A percentile compares a stretch with the other conserved stretches of the same genome.
Evolutionary conservation across 2,329 filamentous ascomycete genomes (phyloP).

Genomic region (Neobulgaria alba): DNA sequence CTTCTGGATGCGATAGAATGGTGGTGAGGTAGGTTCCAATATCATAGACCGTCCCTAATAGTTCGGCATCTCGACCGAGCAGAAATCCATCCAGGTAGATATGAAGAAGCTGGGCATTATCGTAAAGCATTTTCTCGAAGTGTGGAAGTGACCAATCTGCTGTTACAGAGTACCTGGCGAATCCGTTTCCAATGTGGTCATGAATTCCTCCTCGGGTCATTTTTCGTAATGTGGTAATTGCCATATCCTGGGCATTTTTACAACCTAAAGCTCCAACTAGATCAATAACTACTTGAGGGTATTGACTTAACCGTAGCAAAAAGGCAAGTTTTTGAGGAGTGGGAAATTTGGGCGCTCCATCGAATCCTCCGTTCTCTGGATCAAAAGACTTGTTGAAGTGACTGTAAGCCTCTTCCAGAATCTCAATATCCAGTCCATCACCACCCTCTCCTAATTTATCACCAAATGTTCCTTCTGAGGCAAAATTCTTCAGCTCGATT

Average conservation of each 20-base stretch:
- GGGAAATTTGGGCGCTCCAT: constrained; percentile 74
- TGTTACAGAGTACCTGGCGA: constrained; percentile 81
- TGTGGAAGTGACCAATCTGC: constrained; percentile 89
- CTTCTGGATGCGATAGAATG: constrained; percentile 57
- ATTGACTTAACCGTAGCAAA: constrained; percentile 64
- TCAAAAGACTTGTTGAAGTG: constrained; percentile 80
- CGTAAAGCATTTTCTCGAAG: constrained; percentile 95
- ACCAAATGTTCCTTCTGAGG: constrained; percentile 71
- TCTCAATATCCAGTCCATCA: constrained; percentile 76
- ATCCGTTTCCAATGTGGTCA: constrained; percentile 70
- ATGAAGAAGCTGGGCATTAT: constrained; percentile 78
- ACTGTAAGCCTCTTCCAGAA: constrained; percentile 81
- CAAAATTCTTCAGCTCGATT: constrained; percentile 73
- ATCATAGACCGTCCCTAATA: constrained; percentile 71
- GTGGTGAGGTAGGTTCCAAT: constrained; percentile 79
- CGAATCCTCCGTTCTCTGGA: constrained; percentile 70
- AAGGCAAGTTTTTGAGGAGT: constrained; percentile 81
- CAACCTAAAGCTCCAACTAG: constrained; percentile 82
- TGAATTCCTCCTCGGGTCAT: constrained; percentile 68
- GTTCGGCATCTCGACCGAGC: constrained; percentile 47
- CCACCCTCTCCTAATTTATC: constrained; percentile 34
- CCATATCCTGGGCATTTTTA: constrained; percentile 66
- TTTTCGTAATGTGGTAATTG: constrained; percentile 66
- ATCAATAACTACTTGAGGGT: constrained; percentile 65
- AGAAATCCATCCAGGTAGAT: constrained; percentile 84